Base-by-base conservation (phyloP, 139 green algal genomes). In the Picochlorum sp. region DNA sequence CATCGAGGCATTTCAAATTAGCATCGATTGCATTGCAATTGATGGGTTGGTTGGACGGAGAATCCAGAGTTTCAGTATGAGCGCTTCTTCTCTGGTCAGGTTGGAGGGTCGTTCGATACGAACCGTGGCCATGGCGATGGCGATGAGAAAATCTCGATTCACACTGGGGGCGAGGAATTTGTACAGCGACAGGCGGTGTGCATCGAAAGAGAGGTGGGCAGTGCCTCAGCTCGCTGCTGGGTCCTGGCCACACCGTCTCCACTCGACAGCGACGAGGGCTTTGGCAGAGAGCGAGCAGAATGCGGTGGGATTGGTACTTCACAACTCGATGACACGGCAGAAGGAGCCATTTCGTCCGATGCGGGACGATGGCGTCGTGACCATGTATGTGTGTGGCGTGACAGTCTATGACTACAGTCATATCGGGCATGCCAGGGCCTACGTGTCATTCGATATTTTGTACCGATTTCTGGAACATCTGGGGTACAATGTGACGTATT, bases 341-440 rank as follows among this genome's bases (percentile, higher is more conserved):
- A 97, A 98, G 74, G 78, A 96, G 69, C 24, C 41, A 3, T 97
- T 99, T 67, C 52, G 3, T 4, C 77, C 89, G 3, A 70, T 74
- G 11, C 52, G 73, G 30, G 69, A 54, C 23, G 77, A 80, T 26
- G n/a, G 71, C 3, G 34, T 26, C 18, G 88, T 98, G 14, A 72
- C 68, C 49, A 96, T 99, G 90, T 99, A 98, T 58, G 92, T 97
- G 3, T 99, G 94, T 69, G 94, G 94, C 6, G 90, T 98, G 1
- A 99, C 94, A 1, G 87, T 94, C 7, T 95, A 96, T 52, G 87
- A 95, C 70, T 89, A 82, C 71, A 86, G 73, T 50, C 93, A 98
- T 75, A 95, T 98, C 45, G 93, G 94, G 28, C 94, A 99, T 70
- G 94, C 94, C 0, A 74, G 94, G 3, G 94, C 91, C 14, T 98